Evolutionary conservation across 2,329 filamentous ascomycete genomes (phyloP).

Genomic region (Pochonia chlamydosporia): DNA sequence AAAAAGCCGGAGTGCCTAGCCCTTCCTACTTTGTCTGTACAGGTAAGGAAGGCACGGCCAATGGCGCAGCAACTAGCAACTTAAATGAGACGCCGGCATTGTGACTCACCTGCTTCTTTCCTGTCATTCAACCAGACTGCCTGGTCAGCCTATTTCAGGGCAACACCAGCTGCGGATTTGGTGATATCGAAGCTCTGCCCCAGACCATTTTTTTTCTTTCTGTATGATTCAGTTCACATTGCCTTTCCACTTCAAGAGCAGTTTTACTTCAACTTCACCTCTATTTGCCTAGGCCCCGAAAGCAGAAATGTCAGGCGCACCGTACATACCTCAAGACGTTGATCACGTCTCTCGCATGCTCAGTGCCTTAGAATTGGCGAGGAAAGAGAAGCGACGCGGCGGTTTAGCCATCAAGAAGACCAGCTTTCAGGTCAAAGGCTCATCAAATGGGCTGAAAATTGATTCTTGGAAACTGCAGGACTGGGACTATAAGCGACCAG

Average conservation of each 20-base stretch:
- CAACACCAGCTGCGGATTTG: too few species aligned
- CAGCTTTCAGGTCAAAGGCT: constrained; percentile 63
- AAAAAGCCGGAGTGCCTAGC: too few species aligned
- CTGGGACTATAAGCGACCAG: constrained; percentile 86
- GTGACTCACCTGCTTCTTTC: too few species aligned
- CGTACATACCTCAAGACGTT: constrained; percentile 64
- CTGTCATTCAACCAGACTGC: too few species aligned
- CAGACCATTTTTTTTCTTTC: too few species aligned
- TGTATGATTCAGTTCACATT: neutral
- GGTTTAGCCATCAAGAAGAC: constrained; percentile 72
- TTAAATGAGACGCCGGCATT: too few species aligned
- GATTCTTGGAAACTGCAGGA: constrained; percentile 93
- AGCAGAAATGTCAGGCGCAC: constrained; percentile 31
- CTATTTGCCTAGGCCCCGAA: neutral
- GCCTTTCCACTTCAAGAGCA: neutral
- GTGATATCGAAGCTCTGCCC: too few species aligned
- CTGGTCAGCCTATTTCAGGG: too few species aligned
- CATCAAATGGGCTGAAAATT: constrained; percentile 60
- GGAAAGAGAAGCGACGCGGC: constrained; percentile 50
- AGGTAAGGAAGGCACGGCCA: too few species aligned
- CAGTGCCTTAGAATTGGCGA: constrained; percentile 51
- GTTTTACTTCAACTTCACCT: too few species aligned
- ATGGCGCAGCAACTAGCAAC: too few species aligned
- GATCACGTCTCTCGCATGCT: constrained; percentile 63
- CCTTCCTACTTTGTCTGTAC: too few species aligned